Evolutionary conservation across 768 basidiomycete species (phyloP).

Genomic region (Amanita brunnescens): DNA sequence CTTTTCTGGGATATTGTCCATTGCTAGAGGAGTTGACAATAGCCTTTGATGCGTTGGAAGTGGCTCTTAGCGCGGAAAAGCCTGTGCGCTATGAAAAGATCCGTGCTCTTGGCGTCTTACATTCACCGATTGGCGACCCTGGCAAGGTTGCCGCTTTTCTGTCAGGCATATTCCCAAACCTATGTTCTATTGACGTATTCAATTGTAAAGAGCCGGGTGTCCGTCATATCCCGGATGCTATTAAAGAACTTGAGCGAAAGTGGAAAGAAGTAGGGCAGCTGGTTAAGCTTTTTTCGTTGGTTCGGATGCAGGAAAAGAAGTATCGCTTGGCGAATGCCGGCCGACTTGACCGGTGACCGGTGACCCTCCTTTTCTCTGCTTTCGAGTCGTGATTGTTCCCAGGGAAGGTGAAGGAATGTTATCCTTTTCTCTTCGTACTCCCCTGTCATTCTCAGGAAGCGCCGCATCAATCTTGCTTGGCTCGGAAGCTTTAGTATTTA

Average conservation of each 20-base stretch:
- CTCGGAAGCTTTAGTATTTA: too few relatives aligned
- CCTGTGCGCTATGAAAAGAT: not conserved
- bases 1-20: not conserved
- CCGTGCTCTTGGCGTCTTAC: not conserved
- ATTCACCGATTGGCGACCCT: not conserved
- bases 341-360: too few relatives aligned
- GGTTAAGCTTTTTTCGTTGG: not conserved
- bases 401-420: too few relatives aligned
- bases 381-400: too few relatives aligned
- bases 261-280: not conserved
- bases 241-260: not conserved
- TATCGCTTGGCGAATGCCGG: too few relatives aligned
- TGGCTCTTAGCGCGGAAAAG: not conserved
- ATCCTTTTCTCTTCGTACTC: too few relatives aligned
- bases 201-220: not conserved
- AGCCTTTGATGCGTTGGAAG: not conserved
- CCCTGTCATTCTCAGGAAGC: too few relatives aligned
- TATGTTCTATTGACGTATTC: not conserved
- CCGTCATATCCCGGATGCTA: not conserved
- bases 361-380: too few relatives aligned
- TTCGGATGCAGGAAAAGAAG: not conserved
- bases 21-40: not conserved
- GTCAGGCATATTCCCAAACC: slow-evolving; percentile 1
- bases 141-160: not conserved
- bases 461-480: too few relatives aligned